These are phyloP conservation scores for Hansfordia pulvinata DNA, from an alignment of 2,329 filamentous ascomycete species.

Conservation along the genomic window DNA sequence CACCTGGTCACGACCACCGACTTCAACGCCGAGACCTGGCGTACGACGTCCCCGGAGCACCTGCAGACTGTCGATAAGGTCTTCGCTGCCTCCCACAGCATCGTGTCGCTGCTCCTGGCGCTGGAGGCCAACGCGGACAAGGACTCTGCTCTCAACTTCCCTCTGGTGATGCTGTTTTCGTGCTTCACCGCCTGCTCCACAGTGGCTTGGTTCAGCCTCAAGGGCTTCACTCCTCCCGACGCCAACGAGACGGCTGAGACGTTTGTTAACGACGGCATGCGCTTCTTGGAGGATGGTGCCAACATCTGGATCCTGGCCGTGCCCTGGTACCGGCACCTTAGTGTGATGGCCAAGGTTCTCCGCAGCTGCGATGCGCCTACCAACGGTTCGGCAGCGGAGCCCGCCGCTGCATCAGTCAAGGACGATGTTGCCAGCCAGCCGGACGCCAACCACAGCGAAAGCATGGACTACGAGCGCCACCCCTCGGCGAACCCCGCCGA, in stretches of 20 bases:
- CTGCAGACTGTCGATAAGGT: slow-evolving; percentile 39
- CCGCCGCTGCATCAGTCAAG: slow-evolving; percentile 29
- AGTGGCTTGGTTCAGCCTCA: slow-evolving; percentile 47
- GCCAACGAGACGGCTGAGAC: slow-evolving; percentile 41
- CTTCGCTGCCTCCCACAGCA: slow-evolving; percentile 44
- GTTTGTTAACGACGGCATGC: slow-evolving; percentile 44
- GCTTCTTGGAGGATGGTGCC: slow-evolving; percentile 43
- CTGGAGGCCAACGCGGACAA: slow-evolving; percentile 44
- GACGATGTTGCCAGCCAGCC: slow-evolving; percentile 41
- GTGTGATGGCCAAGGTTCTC: slow-evolving; percentile 47
- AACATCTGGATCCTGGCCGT: slow-evolving; percentile 46
- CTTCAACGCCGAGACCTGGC: slow-evolving; percentile 41
- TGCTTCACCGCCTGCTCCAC: slow-evolving; percentile 48
- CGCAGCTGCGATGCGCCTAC: slow-evolving; percentile 32
- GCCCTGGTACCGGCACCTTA: slow-evolving; percentile 45
- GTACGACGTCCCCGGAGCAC: slow-evolving; percentile 32
- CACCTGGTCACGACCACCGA: slow-evolving; percentile 39
- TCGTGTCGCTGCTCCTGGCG: slow-evolving; percentile 39
- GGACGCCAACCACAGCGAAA: slow-evolving; percentile 35
- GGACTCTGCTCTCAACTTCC: slow-evolving; percentile 44
- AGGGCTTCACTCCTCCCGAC: slow-evolving; percentile 41
- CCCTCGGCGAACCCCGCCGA: slow-evolving; percentile 19
- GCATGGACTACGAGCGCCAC: slow-evolving; percentile 43
- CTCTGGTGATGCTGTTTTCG: slow-evolving; percentile 50
- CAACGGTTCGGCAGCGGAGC: slow-evolving; percentile 14